These are phyloP conservation scores for Tylopilus cervinicoccineus DNA, from an alignment of 768 basidiomycete species.

Conservation along the genomic window DNA sequence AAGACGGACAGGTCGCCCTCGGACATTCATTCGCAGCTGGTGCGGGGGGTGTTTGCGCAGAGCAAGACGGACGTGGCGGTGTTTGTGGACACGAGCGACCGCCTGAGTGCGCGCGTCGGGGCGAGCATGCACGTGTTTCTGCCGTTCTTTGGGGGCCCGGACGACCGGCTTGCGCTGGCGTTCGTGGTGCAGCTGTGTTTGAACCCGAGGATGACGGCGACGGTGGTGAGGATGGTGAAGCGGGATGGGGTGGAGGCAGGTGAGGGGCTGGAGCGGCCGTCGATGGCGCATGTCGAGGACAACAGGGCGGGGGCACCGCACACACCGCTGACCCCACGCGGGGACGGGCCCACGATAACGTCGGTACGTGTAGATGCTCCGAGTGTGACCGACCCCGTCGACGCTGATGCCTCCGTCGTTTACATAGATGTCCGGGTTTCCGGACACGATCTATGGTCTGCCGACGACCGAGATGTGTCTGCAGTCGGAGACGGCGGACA, in stretches of 20 bases:
- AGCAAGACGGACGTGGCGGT: constrained; percentile 74
- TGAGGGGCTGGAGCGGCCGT: constrained; percentile 18
- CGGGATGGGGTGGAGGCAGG: constrained; percentile 31
- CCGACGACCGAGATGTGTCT: constrained; percentile 60
- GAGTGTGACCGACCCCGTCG: too few relatives aligned
- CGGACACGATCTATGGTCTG: constrained; percentile 70
- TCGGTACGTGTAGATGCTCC: constrained; percentile 10
- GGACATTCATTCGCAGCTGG: constrained; percentile 73
- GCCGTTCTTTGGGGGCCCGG: constrained; percentile 93
- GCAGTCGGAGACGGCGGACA: constrained; percentile 83
- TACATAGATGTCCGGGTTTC: constrained; percentile 36
- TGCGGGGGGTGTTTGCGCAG: constrained; percentile 74
- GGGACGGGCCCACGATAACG: background rate
- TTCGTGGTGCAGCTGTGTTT: constrained; percentile 82
- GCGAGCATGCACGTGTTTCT: constrained; percentile 67
- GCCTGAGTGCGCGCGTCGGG: constrained; percentile 17
- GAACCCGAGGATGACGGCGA: constrained; percentile 64
- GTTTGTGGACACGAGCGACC: constrained; percentile 66
- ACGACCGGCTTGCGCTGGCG: constrained; percentile 83
- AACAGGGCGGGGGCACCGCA: background rate
- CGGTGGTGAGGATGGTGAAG: constrained; percentile 65
- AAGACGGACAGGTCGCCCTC: constrained; percentile 42
- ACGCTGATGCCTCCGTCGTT: too few relatives aligned
- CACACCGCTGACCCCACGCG: background rate
- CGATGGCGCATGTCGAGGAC: constrained; percentile 23